These are phyloP conservation scores for Sodiomyces alkalinus DNA, from an alignment of 2,329 filamentous ascomycete genomes.

Conservation along the genomic window DNA sequence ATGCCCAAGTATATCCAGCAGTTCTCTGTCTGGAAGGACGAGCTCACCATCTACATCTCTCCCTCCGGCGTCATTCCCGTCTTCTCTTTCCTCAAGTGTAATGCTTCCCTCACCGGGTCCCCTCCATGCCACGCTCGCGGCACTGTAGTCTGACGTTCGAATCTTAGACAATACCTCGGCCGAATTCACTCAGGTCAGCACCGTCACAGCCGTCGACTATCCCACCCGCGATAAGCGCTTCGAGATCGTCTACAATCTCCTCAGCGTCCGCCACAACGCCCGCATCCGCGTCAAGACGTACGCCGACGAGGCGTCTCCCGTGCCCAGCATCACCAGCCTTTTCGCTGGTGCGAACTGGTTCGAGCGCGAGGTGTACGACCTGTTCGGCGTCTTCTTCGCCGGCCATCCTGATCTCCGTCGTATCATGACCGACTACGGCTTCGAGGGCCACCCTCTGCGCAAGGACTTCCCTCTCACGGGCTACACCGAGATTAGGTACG, in stretches of 20 bases:
- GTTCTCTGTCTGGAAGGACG: constrained; percentile 99
- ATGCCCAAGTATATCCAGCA: constrained; percentile 97
- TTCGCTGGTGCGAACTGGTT: constrained; percentile 98
- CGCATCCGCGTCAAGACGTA: constrained; percentile 98
- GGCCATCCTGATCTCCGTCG: constrained; percentile 89
- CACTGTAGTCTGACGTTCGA: no score
- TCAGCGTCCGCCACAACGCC: constrained; percentile 91
- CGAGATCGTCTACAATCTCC: constrained; percentile 94
- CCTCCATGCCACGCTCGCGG: no score
- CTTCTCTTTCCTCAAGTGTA: constrained; percentile 82
- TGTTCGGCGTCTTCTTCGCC: constrained; percentile 94
- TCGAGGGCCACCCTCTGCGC: constrained; percentile 90
- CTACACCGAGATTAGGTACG: constrained; percentile 95
- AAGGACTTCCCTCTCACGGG: constrained; percentile 98
- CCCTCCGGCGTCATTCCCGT: constrained; percentile 81
- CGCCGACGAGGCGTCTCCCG: constrained; percentile 85
- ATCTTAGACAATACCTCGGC: constrained; percentile 82
- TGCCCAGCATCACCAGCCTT: constrained; percentile 72
- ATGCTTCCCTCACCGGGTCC: no score
- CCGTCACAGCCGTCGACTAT: constrained; percentile 91
- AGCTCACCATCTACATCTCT: constrained; percentile 85
- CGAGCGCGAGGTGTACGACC: constrained; percentile 92
- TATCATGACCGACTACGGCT: constrained; percentile 99
- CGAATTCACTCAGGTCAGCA: constrained; percentile 86
- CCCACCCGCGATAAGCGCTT: constrained; percentile 91